A percentile compares a stretch with the other conserved stretches of the same genome.
Conservation (phyloP, 805 yeast genomes). For the Clavispora santaluciae region DNA sequence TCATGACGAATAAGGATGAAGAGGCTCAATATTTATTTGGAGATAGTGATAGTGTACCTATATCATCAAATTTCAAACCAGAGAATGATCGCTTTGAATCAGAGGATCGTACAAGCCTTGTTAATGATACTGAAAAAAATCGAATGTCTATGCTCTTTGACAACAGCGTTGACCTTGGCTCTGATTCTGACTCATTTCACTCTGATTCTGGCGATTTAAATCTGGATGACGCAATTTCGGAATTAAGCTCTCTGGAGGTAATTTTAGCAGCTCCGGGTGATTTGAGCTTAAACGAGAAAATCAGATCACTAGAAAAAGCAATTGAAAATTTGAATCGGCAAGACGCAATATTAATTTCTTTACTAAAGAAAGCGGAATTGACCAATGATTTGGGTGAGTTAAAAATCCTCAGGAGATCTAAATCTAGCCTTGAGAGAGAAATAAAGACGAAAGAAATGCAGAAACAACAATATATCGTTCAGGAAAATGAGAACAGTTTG, state of each 20-base stretch:
- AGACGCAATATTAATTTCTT: constrained; percentile 56
- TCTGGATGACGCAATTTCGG: constrained; percentile 7
- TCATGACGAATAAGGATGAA: constrained; percentile 31
- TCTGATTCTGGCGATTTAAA: constrained; percentile 14
- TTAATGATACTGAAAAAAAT: not conserved
- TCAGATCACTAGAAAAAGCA: constrained; percentile 51
- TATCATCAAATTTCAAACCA: no score
- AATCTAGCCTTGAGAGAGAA: constrained; percentile 62
- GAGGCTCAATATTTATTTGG: constrained; percentile 1
- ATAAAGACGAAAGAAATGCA: constrained; percentile 68
- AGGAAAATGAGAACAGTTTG: constrained; percentile 74
- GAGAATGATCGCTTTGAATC: no score
- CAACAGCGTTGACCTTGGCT: constrained; percentile 28
- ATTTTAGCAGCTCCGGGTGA: constrained; percentile 67
- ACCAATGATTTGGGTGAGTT: constrained; percentile 72
- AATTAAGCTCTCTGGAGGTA: constrained; percentile 27
- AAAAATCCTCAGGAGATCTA: constrained; percentile 63
- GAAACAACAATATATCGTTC: constrained; percentile 75
- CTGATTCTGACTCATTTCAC: constrained; percentile 28
- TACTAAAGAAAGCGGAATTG: constrained; percentile 76
- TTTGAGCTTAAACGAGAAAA: constrained; percentile 60
- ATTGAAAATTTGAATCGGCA: constrained; percentile 60
- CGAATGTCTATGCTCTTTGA: constrained; percentile 32
- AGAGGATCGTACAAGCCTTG: no score
- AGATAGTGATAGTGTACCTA: not conserved